Evolutionary conservation across 2,329 filamentous ascomycete species (phyloP), one percentile per base, ranked within the genome.

Genomic region (Drechslerella coelobrocha): DNA sequence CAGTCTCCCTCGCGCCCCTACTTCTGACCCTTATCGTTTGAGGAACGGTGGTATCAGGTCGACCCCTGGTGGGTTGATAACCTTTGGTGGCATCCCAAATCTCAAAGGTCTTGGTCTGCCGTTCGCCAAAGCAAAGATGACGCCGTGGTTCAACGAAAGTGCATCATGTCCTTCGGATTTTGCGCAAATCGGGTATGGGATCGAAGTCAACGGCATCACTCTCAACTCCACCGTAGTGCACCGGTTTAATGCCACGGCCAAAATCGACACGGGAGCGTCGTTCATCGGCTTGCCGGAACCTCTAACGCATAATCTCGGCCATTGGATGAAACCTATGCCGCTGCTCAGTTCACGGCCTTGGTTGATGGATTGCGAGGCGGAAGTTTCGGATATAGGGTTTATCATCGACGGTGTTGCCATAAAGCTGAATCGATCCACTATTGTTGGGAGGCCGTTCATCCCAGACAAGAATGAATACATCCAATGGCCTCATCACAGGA

Each of bases 1-100:
- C 4, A 53, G 23, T 6, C 23, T 6, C 14, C 17, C n/a, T n/a
- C n/a, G n/a, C n/a, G n/a, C n/a, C n/a, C n/a, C n/a, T n/a, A n/a
- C n/a, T n/a, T n/a, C n/a, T n/a, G n/a, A n/a, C n/a, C n/a, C n/a
- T n/a, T n/a, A n/a, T n/a, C n/a, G n/a, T n/a, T n/a, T n/a, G n/a
- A n/a, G n/a, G n/a, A n/a, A n/a, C n/a, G n/a, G n/a, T n/a, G n/a
- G n/a, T n/a, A n/a, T n/a, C n/a, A n/a, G n/a, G n/a, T n/a, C n/a
- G n/a, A n/a, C n/a, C n/a, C n/a, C n/a, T n/a, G n/a, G 43, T 7
- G 66, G 66, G 8, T 9, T 50, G 23, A 27, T 71, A 7, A 26
- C 59, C 23, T 71, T 71, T 27, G 59, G 53, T 26, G 66, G 66
- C 14, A 55, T 71, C 34, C 66, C 66, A 0, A 27, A 55, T 41